Evolutionary conservation across 2,329 filamentous ascomycete species (phyloP).

Genomic region (Epichloe sp.): DNA sequence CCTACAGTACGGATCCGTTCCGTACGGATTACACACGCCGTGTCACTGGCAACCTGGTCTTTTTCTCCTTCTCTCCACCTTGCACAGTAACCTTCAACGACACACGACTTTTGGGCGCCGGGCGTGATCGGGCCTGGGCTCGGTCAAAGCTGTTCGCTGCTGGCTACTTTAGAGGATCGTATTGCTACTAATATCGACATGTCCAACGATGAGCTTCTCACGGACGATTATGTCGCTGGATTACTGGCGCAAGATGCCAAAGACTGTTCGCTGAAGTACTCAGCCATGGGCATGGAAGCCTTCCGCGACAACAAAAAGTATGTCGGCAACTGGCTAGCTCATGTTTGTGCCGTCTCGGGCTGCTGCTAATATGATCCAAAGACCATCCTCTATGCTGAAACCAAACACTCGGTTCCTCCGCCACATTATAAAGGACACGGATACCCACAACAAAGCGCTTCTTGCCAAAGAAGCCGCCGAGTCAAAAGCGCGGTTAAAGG

Average conservation of each 20-base stretch:
- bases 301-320: conserved; percentile 38
- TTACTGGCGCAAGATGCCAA: conserved; percentile 72
- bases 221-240: conserved; percentile 67
- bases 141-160: not conserved
- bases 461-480: conserved; percentile 76
- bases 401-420: conserved; percentile 85
- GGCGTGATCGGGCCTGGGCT: not conserved
- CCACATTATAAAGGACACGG: conserved; percentile 78
- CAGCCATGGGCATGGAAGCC: conserved; percentile 53
- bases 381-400: conserved; percentile 58
- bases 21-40: too few species aligned
- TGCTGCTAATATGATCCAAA: conserved; percentile 19
- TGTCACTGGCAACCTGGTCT: not conserved
- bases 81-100: not conserved
- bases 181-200: conserved; percentile 13
- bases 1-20: too few species aligned
- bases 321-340: conserved; percentile 7
- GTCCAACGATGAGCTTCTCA: conserved; percentile 39
- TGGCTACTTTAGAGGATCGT: not conserved
- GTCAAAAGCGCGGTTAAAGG: conserved; percentile 54
- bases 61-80: not conserved
- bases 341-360: not conserved
- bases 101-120: not conserved
- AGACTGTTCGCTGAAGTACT: conserved; percentile 60
- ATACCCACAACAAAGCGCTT: conserved; percentile 77